These are phyloP conservation scores for Aspergillus tanneri DNA, from an alignment of 2,329 filamentous ascomycete genomes.

Conservation along the genomic window DNA sequence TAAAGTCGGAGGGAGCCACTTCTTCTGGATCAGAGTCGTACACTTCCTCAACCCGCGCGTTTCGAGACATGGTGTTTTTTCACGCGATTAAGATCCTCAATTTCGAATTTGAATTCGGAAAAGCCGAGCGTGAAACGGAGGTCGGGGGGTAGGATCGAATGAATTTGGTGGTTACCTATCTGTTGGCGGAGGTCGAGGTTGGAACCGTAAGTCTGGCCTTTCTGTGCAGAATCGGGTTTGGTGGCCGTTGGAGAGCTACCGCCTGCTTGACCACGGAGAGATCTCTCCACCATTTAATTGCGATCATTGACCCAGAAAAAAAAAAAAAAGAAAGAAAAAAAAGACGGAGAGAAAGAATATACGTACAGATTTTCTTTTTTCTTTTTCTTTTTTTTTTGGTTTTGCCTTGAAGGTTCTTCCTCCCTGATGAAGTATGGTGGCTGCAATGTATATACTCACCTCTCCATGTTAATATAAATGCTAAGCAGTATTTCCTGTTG, in stretches of 20 bases:
- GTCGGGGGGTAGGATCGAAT: background rate
- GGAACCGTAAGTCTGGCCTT: conserved; percentile 18
- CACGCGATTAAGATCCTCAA: background rate
- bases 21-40: conserved; percentile 89
- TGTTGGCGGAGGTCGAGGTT: conserved; percentile 5
- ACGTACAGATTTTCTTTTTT: too few species aligned
- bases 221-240: conserved; percentile 23
- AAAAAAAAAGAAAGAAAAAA: too few species aligned
- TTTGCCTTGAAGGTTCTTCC: too few species aligned
- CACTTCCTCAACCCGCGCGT: conserved; percentile 89
- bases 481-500: too few species aligned
- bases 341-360: too few species aligned
- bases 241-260: conserved; percentile 19
- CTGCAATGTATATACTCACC: too few species aligned
- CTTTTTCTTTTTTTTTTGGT: too few species aligned
- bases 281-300: too few species aligned
- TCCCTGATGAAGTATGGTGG: too few species aligned
- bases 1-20: conserved; percentile 70
- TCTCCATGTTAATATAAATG: too few species aligned
- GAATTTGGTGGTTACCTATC: too few species aligned
- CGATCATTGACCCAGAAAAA: too few species aligned
- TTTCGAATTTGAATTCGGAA: background rate
- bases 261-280: background rate
- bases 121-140: background rate
- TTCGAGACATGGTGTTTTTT: conserved; percentile 62